phyloP scores from a whole-genome alignment of 371 early-diverging fungal species.

The Zychaea mexicana region DNA sequence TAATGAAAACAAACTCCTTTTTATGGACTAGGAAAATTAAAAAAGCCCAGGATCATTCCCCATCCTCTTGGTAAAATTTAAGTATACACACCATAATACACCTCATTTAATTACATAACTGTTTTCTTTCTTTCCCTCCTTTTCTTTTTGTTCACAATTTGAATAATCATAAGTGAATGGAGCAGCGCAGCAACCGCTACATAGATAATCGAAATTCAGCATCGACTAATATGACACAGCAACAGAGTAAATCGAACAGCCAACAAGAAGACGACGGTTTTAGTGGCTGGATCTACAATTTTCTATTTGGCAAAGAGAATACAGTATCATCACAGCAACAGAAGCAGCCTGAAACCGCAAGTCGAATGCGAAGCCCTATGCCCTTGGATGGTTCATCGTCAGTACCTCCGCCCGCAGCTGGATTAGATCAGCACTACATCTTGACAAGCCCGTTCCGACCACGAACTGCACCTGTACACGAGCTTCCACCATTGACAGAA shows the following conservation, averaged over 20 bases:
- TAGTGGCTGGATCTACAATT: conserved; percentile 10
- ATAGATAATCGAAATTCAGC: not conserved
- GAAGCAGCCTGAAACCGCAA: not conserved
- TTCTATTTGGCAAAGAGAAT: conserved; percentile 14
- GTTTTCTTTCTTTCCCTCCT: not conserved
- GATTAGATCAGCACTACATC: not conserved
- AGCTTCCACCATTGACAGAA: conserved; percentile 5
- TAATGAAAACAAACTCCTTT: not conserved
- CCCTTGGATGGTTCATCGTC: not conserved
- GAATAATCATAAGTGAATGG: not conserved
- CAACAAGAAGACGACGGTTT: not conserved
- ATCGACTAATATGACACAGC: no score
- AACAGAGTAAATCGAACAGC: no score
- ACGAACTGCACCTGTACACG: not conserved
- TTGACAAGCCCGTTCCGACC: conserved; percentile 7
- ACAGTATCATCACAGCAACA: not conserved
- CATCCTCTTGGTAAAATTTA: no score
- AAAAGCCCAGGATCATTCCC: no score
- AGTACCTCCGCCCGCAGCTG: not conserved
- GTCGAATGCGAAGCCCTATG: not conserved
- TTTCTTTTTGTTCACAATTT: not conserved
- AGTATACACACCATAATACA: no score
- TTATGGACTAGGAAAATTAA: not conserved
- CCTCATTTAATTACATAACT: not conserved
- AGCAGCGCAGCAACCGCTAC: not conserved